Evolutionary conservation across 768 basidiomycete species (phyloP).

Genomic region (Russula sp.): DNA sequence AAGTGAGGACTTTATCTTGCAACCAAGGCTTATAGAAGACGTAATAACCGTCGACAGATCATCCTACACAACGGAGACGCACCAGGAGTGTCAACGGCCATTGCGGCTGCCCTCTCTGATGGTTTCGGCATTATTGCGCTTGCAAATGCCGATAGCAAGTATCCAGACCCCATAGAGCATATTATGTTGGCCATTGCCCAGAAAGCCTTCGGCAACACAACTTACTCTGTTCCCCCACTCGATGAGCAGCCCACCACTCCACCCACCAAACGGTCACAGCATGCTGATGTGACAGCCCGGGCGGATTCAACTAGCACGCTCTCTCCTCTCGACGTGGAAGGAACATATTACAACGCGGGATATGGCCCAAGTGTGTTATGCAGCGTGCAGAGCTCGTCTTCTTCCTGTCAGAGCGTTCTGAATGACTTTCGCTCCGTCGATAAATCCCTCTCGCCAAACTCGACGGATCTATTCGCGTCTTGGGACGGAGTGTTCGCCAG

Average conservation of each 20-base stretch:
- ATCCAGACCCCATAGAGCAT: neutral
- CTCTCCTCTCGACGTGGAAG: neutral
- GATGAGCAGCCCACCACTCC: neutral
- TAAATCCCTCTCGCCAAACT: neutral
- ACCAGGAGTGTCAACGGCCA: constrained; percentile 32
- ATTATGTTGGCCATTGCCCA: neutral
- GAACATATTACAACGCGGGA: constrained; percentile 4
- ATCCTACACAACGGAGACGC: constrained; percentile 31
- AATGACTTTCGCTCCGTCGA: constrained; percentile 1
- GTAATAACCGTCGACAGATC: constrained; percentile 27
- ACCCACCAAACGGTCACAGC: neutral
- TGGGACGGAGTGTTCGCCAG: neutral
- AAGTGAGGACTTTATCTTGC: neutral
- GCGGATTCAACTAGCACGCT: neutral
- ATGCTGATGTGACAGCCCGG: neutral
- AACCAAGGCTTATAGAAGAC: neutral
- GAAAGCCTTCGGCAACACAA: neutral
- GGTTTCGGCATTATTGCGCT: constrained; percentile 32
- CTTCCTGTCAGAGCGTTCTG: constrained; percentile 9
- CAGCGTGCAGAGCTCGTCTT: neutral
- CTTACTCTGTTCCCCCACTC: neutral
- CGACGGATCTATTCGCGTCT: constrained; percentile 4
- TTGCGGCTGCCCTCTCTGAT: constrained; percentile 34
- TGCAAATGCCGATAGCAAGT: constrained; percentile 24
- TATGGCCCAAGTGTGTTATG: constrained; percentile 8